phyloP scores from a whole-genome alignment of 129 eudicot genomes.

The Oenanthe sinensis region DNA sequence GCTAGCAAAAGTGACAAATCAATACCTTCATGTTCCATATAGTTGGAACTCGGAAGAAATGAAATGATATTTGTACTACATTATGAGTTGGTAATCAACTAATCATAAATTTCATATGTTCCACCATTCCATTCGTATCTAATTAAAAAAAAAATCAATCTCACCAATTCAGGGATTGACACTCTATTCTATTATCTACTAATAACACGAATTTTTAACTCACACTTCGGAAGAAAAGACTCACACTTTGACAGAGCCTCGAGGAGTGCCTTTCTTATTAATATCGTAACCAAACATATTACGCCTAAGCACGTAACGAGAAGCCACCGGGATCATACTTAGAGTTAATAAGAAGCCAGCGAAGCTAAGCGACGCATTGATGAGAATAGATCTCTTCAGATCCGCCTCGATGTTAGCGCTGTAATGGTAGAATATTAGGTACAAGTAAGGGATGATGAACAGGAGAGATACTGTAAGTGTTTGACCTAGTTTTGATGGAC shows the following conservation, averaged over 20 bases:
- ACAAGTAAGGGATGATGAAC: constrained; percentile 54
- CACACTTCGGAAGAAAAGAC: background rate
- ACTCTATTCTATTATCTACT: background rate
- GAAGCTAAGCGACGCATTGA: constrained; percentile 54
- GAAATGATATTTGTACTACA: background rate
- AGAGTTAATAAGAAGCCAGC: constrained; percentile 56
- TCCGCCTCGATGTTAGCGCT: constrained; percentile 33
- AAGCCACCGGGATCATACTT: constrained; percentile 73
- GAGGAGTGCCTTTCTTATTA: constrained; percentile 90
- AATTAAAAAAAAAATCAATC: background rate
- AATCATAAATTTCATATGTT: background rate
- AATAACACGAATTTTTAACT: background rate
- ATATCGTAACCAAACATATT: constrained; percentile 82
- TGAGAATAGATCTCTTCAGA: constrained; percentile 57
- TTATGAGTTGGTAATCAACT: background rate
- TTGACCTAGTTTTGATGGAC: constrained; percentile 35
- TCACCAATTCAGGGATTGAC: background rate
- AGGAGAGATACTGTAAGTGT: constrained; percentile 34
- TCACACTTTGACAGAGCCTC: constrained; percentile 69
- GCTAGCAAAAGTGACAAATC: background rate
- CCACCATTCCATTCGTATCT: background rate
- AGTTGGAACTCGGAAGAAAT: background rate
- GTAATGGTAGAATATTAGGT: constrained; percentile 49
- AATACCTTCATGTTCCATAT: background rate
- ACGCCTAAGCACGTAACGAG: constrained; percentile 62